Evolutionary conservation across 2,329 filamentous ascomycete species (phyloP), one percentile per base, ranked within the genome.

Genomic region (Penicillium sp.): DNA sequence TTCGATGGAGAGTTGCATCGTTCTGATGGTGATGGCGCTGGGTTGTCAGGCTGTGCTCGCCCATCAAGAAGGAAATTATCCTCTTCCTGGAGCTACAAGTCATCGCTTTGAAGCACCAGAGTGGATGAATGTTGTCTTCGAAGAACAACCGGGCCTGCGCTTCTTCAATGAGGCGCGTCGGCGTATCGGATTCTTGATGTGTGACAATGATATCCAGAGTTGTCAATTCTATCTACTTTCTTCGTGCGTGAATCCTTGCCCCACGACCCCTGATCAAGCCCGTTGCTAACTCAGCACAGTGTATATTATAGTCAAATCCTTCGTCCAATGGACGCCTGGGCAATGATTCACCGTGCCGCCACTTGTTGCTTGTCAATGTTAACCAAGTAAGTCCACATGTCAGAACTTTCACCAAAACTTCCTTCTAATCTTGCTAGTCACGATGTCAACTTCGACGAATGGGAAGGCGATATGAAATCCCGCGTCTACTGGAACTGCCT

Each of bases 391-490:
- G 73, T 61, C 11, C 22, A 6, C 53, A 8, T 8, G 5, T 18
- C 12, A 42, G 4, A 6, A 29, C 9, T 31, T 22, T 7, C 4
- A 51, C 31, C 4, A 3, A 12, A n/a, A 33, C 6, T 6, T 27
- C 44, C 12, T 4, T 27, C 27, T 50, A 58, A 35, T 57, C 40
- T 6, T 27, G 1, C 1, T 26, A 73, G 70, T 56, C 72, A 73
- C 51, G 68, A 73, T 44, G 71, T 72, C 26, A 75, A 78, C 26
- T 72, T 81, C 51, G 76, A 82, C 53, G 69, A 77, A 27, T 83
- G 81, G 81, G 78, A 81, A 56, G 77, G 78, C 5, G 81, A 83
- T 63, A 83, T 83, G 80, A 77, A 82, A 55, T 80, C 80, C 2
- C 73, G 81, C 18, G 72, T 82, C 1, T 83, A 81, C 58, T 83